Evolutionary conservation across 2,329 filamentous ascomycete species (phyloP).

Genomic region (Calcarisporium arbuscula): DNA sequence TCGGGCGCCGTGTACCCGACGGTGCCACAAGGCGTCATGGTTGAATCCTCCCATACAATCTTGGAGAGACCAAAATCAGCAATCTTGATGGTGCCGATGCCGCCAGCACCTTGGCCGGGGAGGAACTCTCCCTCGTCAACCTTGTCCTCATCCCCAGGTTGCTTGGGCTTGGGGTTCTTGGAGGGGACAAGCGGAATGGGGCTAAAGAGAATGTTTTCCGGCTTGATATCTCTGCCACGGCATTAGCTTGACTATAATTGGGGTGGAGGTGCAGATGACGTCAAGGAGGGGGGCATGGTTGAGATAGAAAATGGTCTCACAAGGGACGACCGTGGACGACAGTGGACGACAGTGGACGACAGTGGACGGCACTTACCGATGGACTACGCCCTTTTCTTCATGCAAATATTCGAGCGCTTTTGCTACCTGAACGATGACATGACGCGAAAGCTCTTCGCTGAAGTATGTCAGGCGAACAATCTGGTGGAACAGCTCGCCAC

Average conservation of each 20-base stretch:
- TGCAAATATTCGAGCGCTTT: conserved; percentile 90
- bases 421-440: conserved; percentile 94
- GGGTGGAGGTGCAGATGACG: conserved; percentile 17
- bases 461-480: conserved; percentile 98
- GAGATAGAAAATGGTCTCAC: no score
- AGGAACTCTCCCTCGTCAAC: conserved; percentile 93
- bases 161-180: conserved; percentile 71
- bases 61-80: conserved; percentile 97
- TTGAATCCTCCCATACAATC: conserved; percentile 96
- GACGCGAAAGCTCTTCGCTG: conserved; percentile 88
- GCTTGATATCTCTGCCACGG: conserved; percentile 80
- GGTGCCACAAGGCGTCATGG: conserved; percentile 98
- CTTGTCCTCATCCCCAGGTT: conserved; percentile 93
- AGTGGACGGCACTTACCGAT: conserved; percentile 61
- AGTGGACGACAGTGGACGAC: conserved; percentile 3
- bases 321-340: conserved; percentile 3
- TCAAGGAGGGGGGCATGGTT: conserved; percentile 10
- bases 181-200: conserved; percentile 77
- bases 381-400: conserved; percentile 90
- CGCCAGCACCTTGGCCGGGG: conserved; percentile 72
- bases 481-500: conserved; percentile 96
- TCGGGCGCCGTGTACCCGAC: conserved; percentile 97
- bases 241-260: conserved; percentile 4
- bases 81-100: conserved; percentile 93
- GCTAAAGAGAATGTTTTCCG: conserved; percentile 92